These are phyloP conservation scores for Agaricus subrufescens DNA, from an alignment of 768 basidiomycete species.

Conservation along the genomic window DNA sequence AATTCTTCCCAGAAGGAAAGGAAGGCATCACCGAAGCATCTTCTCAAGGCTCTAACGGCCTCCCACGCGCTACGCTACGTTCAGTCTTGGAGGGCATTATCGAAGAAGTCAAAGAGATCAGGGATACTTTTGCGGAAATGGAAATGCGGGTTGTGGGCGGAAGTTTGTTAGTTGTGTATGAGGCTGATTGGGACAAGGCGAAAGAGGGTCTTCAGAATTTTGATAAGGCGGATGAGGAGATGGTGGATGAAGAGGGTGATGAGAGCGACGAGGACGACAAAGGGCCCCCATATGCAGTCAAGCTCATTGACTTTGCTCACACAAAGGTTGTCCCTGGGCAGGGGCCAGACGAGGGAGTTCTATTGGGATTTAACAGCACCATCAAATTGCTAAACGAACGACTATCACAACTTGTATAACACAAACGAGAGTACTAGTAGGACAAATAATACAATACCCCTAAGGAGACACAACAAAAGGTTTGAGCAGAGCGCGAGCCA, in stretches of 20 bases:
- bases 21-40: constrained; percentile 5
- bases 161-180: constrained; percentile 79
- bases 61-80: constrained; percentile 49
- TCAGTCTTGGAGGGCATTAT: constrained; percentile 55
- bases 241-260: constrained; percentile 30
- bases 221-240: constrained; percentile 27
- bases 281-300: constrained; percentile 58
- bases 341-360: constrained; percentile 77
- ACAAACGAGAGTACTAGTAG: no score
- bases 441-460: no score
- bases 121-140: constrained; percentile 38
- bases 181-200: constrained; percentile 40
- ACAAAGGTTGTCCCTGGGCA: constrained; percentile 60
- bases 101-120: constrained; percentile 35
- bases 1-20: constrained; percentile 66
- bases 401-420: background rate
- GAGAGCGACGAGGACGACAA: constrained; percentile 27
- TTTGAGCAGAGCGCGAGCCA: constrained; percentile 72
- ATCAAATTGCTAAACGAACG: constrained; percentile 49
- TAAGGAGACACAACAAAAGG: constrained; percentile 49
- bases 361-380: constrained; percentile 69
- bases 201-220: constrained; percentile 31
- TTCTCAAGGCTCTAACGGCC: constrained; percentile 34
- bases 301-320: constrained; percentile 95
- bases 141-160: constrained; percentile 81